These are phyloP conservation scores for Blastomyces gilchristii DNA, from an alignment of 2,329 filamentous ascomycete species.

Conservation along the genomic window DNA sequence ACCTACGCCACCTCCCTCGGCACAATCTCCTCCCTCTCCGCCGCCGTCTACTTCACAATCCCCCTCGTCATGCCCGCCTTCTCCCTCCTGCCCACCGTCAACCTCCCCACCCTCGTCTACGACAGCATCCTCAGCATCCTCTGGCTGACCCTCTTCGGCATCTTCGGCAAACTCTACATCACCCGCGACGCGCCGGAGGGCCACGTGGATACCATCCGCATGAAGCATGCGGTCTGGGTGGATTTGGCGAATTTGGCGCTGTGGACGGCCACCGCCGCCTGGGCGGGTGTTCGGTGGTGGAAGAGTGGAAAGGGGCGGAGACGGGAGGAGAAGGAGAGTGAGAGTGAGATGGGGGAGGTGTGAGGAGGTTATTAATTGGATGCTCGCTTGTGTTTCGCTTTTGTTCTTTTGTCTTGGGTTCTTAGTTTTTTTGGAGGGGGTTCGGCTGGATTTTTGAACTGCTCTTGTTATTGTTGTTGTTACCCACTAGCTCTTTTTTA, in stretches of 20 bases:
- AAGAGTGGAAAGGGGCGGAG: slow-evolving; percentile 15
- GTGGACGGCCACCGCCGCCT: slow-evolving; percentile 56
- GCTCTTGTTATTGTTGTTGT: no score
- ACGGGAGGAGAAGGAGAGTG: slow-evolving; percentile 16
- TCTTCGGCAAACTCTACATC: slow-evolving; percentile 77
- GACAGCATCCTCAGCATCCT: slow-evolving; percentile 63
- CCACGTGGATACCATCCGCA: slow-evolving; percentile 54
- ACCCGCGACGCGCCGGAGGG: slow-evolving; percentile 22
- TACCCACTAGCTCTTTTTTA: no score
- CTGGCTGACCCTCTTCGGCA: slow-evolving; percentile 71
- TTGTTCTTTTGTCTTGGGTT: slow-evolving; percentile 6
- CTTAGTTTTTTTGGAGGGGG: no score
- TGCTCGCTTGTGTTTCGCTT: slow-evolving; percentile 6
- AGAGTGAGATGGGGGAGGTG: slow-evolving; percentile 5
- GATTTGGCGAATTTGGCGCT: slow-evolving; percentile 64
- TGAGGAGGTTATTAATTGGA: neutral
- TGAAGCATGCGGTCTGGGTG: slow-evolving; percentile 83
- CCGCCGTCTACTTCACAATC: slow-evolving; percentile 55
- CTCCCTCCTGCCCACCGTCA: slow-evolving; percentile 19
- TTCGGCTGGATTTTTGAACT: no score
- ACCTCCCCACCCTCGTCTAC: slow-evolving; percentile 50
- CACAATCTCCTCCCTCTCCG: slow-evolving; percentile 53
- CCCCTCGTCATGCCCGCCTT: slow-evolving; percentile 38
- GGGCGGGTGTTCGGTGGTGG: slow-evolving; percentile 29
- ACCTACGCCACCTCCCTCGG: slow-evolving; percentile 64